Base-by-base conservation (phyloP, 345 rosid genomes). In the Aurinia saxatilis region DNA sequence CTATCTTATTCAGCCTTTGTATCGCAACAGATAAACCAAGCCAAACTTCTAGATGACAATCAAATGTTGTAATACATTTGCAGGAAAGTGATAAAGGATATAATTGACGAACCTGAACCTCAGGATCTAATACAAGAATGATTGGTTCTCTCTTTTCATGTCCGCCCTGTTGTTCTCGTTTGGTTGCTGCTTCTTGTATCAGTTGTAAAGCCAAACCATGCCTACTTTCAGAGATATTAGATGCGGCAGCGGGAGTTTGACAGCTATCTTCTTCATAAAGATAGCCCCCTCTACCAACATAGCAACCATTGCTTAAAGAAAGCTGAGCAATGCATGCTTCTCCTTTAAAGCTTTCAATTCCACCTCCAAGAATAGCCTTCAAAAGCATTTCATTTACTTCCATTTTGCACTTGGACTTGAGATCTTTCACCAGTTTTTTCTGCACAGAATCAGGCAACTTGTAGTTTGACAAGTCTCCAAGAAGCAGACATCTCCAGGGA, bases 401-500 rank as follows among this genome's bases (percentile, higher is more conserved):
- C 76, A 82, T 31, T 77, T 87, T 84, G 78, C 91, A 90, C 79
- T 85, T 82, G 54, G 79, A 71, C 74, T 77, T 85, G 68, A 90
- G 75, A 80, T 82, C 82, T 13, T 41, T 73, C 65, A 71, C 66
- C 63, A 93, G 66, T 57, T 77, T 87, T 71, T 79, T 86, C 51
- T 66, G 82, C 46, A 77, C 63, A 9, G 76, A 10, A 39, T 78
- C 82, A 34, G 83, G 60, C 53, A 40, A 70, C 51, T 74, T 66
- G 68, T 68, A 63, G 72, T 80, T 74, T 38, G 77, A 48, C 68
- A 63, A 70, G 63, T 84, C 84, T 77, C 95, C 91, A 6, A 84
- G 74, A 73, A 93, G 85, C 72, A 84, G 46, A 68, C 51, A 78
- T 61, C 81, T 85, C 97, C 89, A 90, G 15, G 90, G 77, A 50